Evolutionary conservation across 345 rosid species (phyloP).

Genomic region (Isatis tinctoria): DNA sequence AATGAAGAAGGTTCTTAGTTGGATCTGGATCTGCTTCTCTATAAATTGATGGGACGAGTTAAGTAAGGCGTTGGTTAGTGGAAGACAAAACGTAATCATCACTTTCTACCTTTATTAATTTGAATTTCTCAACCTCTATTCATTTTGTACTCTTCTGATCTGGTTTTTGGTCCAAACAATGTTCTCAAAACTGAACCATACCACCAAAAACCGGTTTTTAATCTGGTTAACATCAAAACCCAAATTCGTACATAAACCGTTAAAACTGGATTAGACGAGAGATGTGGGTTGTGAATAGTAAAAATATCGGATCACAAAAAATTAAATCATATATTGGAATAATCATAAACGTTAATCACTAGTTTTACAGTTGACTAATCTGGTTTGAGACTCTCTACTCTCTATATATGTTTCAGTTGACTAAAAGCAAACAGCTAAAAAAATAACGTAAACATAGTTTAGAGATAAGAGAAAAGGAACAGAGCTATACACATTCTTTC

Average conservation of each 20-base stretch:
- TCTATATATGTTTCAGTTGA: not conserved
- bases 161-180: not conserved
- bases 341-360: not conserved
- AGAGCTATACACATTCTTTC: not conserved
- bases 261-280: not conserved
- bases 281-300: not conserved
- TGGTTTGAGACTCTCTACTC: slow-evolving; percentile 8
- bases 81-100: slow-evolving; percentile 37
- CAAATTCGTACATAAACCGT: not conserved
- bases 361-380: slow-evolving; percentile 8
- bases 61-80: slow-evolving; percentile 22
- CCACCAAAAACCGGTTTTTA: not conserved
- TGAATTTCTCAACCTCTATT: slow-evolving; percentile 17
- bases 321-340: not conserved
- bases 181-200: not conserved
- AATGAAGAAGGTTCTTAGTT: not conserved
- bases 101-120: slow-evolving; percentile 26
- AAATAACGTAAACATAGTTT: not conserved
- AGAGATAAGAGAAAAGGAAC: slow-evolving; percentile 1
- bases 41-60: not conserved
- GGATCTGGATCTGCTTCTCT: slow-evolving; percentile 25
- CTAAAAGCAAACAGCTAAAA: not conserved
- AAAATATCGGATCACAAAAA: not conserved
- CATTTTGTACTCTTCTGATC: not conserved
- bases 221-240: not conserved